Base-by-base conservation (phyloP, 106 monocot genomes). In the Dendrobium officinale region DNA sequence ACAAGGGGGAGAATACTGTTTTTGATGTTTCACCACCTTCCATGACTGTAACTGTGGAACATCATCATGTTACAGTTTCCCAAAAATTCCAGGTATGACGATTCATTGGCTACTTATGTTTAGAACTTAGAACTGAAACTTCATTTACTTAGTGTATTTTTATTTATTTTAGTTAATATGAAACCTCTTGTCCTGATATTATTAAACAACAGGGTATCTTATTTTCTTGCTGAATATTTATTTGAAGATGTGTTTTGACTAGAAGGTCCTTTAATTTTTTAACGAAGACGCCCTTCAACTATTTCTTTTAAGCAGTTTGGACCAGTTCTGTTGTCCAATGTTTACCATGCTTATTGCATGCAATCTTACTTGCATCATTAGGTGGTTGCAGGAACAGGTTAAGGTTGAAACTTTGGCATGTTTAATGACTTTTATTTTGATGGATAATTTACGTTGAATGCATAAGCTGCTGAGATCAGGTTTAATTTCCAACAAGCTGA, bases 11-110 rank as follows among this genome's bases (percentile, higher is more conserved):
- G 82, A 95, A 98, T 77, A 98, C 94, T 77, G 81, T 91, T 75
- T 98, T 98, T 85, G 95, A 98, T 90, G 91, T 98, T 80, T 95
- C 91, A 48, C 98, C 98, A n/a, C 79, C 92, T 78, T 98, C 92
- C 22, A 47, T 90, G 49, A 66, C 24, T 81, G 81, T 98, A 67
- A 90, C 92, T 86, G 84, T 98, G 31, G 89, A 88, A 80, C 98
- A 99, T 79, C 77, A 81, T 76, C 91, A 99, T 82, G 75, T 87
- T 66, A 90, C 77, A 13, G 49, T 99, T 66, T 77, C 78, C 33
- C 91, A 99, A 81, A 88, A 82, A 56, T 99, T 99, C 86, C 92
- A 95, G 94, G 97, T 95, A 75, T 73, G 82, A 15, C 22, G 18
- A 42, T 44, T 44, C 41, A 40, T 73, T 73, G 33, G 29, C 67